Conservation (phyloP, 768 basidiomycete genomes). For the Sistotremastrum suecicum region DNA sequence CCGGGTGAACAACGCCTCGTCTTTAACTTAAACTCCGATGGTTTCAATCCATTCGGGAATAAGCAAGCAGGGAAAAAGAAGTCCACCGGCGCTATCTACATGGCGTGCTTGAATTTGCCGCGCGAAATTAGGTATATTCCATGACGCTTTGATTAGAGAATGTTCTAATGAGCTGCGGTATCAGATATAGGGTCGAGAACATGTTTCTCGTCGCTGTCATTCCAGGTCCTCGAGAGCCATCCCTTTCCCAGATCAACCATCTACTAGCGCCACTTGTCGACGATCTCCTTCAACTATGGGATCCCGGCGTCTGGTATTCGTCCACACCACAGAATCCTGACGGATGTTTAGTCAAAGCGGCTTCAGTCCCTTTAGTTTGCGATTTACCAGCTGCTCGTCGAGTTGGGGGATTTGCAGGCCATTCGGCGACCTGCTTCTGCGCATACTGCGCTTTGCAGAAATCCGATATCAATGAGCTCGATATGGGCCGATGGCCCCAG, state of each 20-base stretch:
- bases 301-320: constrained; percentile 16
- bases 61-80: constrained; percentile 12
- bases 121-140: constrained; percentile 13
- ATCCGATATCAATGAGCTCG: constrained; percentile 17
- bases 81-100: constrained; percentile 18
- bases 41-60: constrained; percentile 21
- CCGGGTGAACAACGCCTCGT: constrained; percentile 16
- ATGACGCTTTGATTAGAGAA: too few species aligned
- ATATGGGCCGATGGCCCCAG: constrained; percentile 13
- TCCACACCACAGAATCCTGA: constrained; percentile 9
- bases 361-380: constrained; percentile 20
- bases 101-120: constrained; percentile 25
- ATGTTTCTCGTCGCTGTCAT: constrained; percentile 28
- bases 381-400: constrained; percentile 23
- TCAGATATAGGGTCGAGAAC: constrained; percentile 23
- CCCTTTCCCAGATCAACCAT: constrained; percentile 20
- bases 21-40: constrained; percentile 21
- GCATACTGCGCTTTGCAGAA: constrained; percentile 11
- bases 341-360: constrained; percentile 17
- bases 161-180: too few species aligned
- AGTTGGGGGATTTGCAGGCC: constrained; percentile 15
- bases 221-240: constrained; percentile 26
- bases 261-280: constrained; percentile 23
- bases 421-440: constrained; percentile 12
- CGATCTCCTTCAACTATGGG: constrained; percentile 21